These are phyloP conservation scores for Fagus sylvatica DNA, from an alignment of 306 rosid species.

Conservation along the genomic window DNA sequence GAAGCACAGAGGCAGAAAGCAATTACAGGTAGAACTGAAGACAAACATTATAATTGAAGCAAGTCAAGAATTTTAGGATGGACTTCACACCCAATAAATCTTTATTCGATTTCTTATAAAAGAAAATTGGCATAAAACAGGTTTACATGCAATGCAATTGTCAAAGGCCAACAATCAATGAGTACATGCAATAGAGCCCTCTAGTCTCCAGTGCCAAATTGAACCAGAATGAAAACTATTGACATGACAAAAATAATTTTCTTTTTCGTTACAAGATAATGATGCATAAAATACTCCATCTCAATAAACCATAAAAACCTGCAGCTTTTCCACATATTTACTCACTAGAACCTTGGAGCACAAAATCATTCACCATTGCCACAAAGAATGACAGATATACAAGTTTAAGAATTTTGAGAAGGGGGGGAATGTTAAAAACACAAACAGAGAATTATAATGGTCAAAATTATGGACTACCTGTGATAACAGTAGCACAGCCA, in stretches of 20 bases:
- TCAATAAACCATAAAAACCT: not conserved
- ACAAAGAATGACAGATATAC: no score
- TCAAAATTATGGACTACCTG: no score
- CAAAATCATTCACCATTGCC: no score
- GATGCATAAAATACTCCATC: not conserved
- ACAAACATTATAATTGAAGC: conserved; percentile 14
- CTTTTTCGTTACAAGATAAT: not conserved
- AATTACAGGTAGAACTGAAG: conserved; percentile 28
- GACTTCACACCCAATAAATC: conserved; percentile 1
- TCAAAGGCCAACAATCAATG: not conserved
- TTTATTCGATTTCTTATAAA: not conserved
- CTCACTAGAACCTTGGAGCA: no score
- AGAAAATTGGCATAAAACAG: not conserved
- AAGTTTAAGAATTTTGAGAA: no score
- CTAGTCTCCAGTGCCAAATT: not conserved
- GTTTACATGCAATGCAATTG: not conserved
- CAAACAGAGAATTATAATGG: no score
- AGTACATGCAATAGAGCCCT: not conserved
- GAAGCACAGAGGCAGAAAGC: conserved; percentile 16
- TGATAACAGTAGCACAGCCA: no score
- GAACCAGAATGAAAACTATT: not conserved
- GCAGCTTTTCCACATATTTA: no score
- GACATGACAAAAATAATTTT: not conserved
- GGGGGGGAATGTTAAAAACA: no score
- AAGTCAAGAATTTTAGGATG: conserved; percentile 14